Percentiles rank a stretch among this genome's conserved stretches.
Evolutionary conservation across 2,329 filamentous ascomycete species (phyloP).

Genomic region (Fusarium guadeloupense): DNA sequence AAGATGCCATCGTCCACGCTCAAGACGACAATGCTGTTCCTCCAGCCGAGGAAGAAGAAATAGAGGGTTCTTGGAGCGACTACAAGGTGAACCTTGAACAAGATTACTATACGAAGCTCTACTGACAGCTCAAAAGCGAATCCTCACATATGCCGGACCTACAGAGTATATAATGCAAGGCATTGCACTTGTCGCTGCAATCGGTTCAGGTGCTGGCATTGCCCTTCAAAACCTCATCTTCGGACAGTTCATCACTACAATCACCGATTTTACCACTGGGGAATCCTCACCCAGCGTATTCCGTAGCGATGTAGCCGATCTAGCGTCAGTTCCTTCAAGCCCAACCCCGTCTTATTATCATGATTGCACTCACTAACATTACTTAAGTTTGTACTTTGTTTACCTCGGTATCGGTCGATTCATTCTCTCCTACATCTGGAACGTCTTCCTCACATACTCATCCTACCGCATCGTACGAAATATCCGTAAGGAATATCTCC

Average conservation of each 20-base stretch:
- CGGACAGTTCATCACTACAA: conserved; percentile 49
- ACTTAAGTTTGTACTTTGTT: conserved; percentile 62
- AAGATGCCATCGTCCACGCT: conserved; percentile 9
- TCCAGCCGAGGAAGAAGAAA: conserved; percentile 20
- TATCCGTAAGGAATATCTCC: conserved; percentile 59
- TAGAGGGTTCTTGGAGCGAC: conserved; percentile 33
- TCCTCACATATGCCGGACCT: conserved; percentile 44
- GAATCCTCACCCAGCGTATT: conserved; percentile 41
- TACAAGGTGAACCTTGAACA: conserved; percentile 30
- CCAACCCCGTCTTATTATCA: no score
- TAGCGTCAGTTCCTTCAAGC: conserved; percentile 49
- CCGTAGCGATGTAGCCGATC: conserved; percentile 43
- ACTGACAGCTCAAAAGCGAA: conserved; percentile 42
- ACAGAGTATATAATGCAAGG: conserved; percentile 44
- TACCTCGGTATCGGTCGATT: conserved; percentile 67
- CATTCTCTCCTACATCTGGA: conserved; percentile 58
- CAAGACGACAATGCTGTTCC: conserved; percentile 4
- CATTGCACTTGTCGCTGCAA: conserved; percentile 45
- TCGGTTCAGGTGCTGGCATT: conserved; percentile 51
- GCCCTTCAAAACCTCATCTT: conserved; percentile 53
- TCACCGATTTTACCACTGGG: conserved; percentile 47
- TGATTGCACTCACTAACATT: conserved; percentile 34
- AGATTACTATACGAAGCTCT: background rate
- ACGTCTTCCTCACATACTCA: conserved; percentile 57
- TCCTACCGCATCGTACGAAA: conserved; percentile 61